Evolutionary conservation across 305 asterid genomes (phyloP).

Genomic region (Fraxinus albicans): DNA sequence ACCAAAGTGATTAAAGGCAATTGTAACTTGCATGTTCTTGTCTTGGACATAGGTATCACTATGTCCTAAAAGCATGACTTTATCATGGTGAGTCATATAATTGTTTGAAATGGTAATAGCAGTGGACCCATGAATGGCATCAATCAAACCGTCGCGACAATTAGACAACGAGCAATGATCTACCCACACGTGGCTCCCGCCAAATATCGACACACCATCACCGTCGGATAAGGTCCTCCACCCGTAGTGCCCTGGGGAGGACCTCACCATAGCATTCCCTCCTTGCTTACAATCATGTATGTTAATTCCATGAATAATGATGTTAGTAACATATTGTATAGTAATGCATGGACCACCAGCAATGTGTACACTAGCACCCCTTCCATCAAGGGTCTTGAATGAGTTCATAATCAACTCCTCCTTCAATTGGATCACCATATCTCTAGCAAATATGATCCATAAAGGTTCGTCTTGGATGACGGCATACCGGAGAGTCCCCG

Average conservation of each 20-base stretch:
- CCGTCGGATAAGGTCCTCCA: constrained; percentile 72
- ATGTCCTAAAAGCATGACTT: constrained; percentile 69
- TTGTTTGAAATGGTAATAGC: constrained; percentile 64
- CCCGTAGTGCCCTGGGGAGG: constrained; percentile 60
- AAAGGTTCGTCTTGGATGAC: constrained; percentile 51
- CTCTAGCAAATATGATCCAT: constrained; percentile 61
- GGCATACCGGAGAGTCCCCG: constrained; percentile 62
- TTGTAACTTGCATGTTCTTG: constrained; percentile 62
- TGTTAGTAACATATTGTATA: constrained; percentile 58
- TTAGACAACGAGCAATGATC: constrained; percentile 63
- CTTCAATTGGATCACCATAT: constrained; percentile 53
- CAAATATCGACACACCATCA: constrained; percentile 66
- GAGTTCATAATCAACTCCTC: constrained; percentile 68
- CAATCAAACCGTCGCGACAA: constrained; percentile 58
- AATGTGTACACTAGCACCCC: constrained; percentile 66
- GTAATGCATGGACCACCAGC: constrained; percentile 67
- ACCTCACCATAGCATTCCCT: constrained; percentile 68
- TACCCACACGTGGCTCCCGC: constrained; percentile 72
- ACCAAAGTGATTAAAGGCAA: constrained; percentile 69
- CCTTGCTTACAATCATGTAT: constrained; percentile 60
- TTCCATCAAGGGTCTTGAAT: constrained; percentile 62
- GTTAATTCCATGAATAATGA: constrained; percentile 62
- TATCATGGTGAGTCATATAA: constrained; percentile 62
- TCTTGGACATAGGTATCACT: constrained; percentile 51
- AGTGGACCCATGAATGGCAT: constrained; percentile 59